phyloP scores from a whole-genome alignment of 2,329 filamentous ascomycete genomes.

The Calonectria pteridis region DNA sequence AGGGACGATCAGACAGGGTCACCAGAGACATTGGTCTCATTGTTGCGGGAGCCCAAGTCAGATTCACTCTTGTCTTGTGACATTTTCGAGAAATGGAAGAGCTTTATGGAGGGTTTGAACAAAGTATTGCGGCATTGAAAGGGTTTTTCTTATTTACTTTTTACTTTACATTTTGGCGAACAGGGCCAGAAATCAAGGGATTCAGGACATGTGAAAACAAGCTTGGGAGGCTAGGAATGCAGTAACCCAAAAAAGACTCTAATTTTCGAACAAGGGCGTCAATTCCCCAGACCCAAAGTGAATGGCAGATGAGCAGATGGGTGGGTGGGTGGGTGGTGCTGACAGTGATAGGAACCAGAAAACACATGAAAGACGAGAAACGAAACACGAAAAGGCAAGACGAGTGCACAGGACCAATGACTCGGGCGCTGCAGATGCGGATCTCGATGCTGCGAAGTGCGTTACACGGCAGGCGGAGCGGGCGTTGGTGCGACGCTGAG shows the following conservation, averaged over 20 bases:
- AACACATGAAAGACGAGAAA: not conserved
- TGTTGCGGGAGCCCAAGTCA: conserved; percentile 32
- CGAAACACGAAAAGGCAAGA: not conserved
- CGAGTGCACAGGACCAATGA: conserved; percentile 17
- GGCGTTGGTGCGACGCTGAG: conserved; percentile 25
- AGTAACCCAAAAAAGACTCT: conserved; percentile 26
- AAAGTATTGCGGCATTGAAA: not conserved
- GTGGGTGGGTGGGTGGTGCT: not conserved
- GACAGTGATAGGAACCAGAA: not conserved
- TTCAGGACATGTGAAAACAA: conserved; percentile 11
- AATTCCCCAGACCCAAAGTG: not conserved
- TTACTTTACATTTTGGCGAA: not conserved
- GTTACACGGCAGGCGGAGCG: conserved; percentile 37
- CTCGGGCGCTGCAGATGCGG: conserved; percentile 37
- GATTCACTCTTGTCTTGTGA: conserved; percentile 5
- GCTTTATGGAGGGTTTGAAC: not conserved
- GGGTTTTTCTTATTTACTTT: not conserved
- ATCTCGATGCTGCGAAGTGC: conserved; percentile 44
- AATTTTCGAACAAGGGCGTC: conserved; percentile 5
- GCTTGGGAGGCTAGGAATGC: conserved; percentile 8
- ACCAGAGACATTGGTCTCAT: conserved; percentile 30
- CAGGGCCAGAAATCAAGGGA: conserved; percentile 6
- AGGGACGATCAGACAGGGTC: conserved; percentile 34
- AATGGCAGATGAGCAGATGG: not conserved
- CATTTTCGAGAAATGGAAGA: not conserved